Evolutionary conservation across 495 filamentous ascomycete species (phyloP).

Genomic region (Neurospora hispaniola): DNA sequence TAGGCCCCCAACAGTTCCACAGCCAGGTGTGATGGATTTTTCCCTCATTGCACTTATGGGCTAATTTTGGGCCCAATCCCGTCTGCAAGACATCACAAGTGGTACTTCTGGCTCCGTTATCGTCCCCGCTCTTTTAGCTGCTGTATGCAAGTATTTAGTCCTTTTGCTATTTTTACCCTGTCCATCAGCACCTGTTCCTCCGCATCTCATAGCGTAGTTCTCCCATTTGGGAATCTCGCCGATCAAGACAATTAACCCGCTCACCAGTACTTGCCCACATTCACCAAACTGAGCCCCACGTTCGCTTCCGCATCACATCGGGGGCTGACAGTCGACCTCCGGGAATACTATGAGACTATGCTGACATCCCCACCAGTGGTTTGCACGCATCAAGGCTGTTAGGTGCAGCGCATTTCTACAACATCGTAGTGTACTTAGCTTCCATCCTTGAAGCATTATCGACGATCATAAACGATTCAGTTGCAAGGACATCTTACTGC

Average conservation of each 20-base stretch:
- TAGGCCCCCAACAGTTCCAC: neutral
- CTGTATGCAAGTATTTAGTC: slow-evolving; percentile 1
- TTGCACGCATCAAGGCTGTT: neutral
- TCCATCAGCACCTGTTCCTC: neutral
- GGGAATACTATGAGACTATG: neutral
- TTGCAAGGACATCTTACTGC: neutral
- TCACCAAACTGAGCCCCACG: neutral
- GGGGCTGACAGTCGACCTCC: neutral
- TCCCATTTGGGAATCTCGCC: neutral
- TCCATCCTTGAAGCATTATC: neutral
- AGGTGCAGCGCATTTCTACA: neutral
- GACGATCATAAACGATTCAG: neutral
- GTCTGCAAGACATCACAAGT: slow-evolving; percentile 1
- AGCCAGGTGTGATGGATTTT: slow-evolving; percentile 13
- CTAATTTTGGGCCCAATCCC: slow-evolving; percentile 19
- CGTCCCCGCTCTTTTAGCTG: neutral
- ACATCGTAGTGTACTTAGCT: too few species aligned
- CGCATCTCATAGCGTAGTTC: neutral
- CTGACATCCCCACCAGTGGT: neutral
- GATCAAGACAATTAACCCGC: neutral
- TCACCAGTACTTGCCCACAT: neutral
- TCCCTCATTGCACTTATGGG: slow-evolving; percentile 14
- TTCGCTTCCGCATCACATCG: neutral
- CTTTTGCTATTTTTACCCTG: slow-evolving; percentile 14
- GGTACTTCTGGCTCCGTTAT: neutral